Conservation (phyloP, 257 asterid genomes). For the Marsdenia floribunda region DNA sequence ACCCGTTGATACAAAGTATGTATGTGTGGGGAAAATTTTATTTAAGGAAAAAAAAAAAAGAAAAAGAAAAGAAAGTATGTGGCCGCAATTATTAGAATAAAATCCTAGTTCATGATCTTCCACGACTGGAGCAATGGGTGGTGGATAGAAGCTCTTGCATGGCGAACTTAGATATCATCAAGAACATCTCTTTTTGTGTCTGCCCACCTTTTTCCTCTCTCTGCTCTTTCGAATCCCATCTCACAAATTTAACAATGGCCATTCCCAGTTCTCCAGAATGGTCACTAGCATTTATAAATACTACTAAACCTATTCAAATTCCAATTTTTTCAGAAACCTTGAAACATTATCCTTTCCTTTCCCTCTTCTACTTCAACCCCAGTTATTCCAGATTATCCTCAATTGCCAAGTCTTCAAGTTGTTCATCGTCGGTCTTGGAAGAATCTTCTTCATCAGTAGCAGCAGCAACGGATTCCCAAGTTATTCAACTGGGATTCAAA, state of each 20-base stretch:
- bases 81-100: constrained; percentile 13
- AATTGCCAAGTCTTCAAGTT: constrained; percentile 44
- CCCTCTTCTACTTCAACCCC: constrained; percentile 38
- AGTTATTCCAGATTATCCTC: constrained; percentile 24
- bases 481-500: constrained; percentile 38
- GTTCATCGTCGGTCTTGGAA: constrained; percentile 54
- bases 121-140: constrained; percentile 45
- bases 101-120: constrained; percentile 25
- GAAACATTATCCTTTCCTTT: constrained; percentile 29
- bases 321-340: constrained; percentile 20
- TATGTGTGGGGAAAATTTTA: no score
- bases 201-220: neutral
- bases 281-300: constrained; percentile 36
- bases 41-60: no score
- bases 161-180: constrained; percentile 17
- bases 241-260: constrained; percentile 37
- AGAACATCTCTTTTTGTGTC: neutral
- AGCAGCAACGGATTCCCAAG: constrained; percentile 22
- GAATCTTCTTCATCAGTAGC: constrained; percentile 14
- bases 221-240: constrained; percentile 1
- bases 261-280: constrained; percentile 56
- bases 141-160: constrained; percentile 39
- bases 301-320: constrained; percentile 21
- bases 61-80: neutral
- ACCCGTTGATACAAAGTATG: no score